Evolutionary conservation across 1,139 yeast genomes (phyloP), one percentile per base, ranked within the genome.

Genomic region (Geotrichum carabidarum): DNA sequence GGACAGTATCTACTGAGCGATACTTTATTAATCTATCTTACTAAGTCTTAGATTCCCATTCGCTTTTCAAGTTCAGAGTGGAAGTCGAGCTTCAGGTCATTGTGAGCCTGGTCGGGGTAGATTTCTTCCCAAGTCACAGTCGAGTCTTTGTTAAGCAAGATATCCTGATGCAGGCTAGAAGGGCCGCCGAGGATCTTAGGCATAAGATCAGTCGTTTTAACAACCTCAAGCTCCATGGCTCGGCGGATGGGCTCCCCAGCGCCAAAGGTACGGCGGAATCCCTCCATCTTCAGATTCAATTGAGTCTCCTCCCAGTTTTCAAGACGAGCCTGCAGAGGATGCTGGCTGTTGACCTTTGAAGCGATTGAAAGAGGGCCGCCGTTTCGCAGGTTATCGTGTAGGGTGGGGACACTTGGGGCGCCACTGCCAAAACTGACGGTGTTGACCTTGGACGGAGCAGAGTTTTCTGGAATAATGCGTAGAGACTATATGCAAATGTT

Each of bases 121-220:
- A 93, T 78, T 67, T 94, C 99, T 66, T 93, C 98, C 97, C 98
- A 93, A 63, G 89, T 96, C 47, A 93, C 73, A 12, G 80, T 71
- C 22, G 83, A 71, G 59, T 93, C 98, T 63, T 79, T 83, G 72
- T 87, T 87, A 68, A 81, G 71, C 59, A 94, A 77, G 54, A 93
- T 86, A 65, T 91, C 97, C 57, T 76, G 78, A 67, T 88, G 95
- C 63, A 88, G 60, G 51, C 76, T 74, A 8, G 75, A 35, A 12
- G 65, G 61, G 9, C 78, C 66, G 17, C 83, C 84, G 2, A 87
- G 82, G 53, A 81, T 73, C 14, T 78, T 71, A 51, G 76, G 69
- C n/a, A 95, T 95, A 61, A 77, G 69, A 82, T 85, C 89, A n/a
- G 88, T 80, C 50, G 78, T 76, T 48, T 81, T 81, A n/a, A 91